These are phyloP conservation scores for Linum lewisii DNA, from an alignment of 345 rosid genomes.

Conservation along the genomic window DNA sequence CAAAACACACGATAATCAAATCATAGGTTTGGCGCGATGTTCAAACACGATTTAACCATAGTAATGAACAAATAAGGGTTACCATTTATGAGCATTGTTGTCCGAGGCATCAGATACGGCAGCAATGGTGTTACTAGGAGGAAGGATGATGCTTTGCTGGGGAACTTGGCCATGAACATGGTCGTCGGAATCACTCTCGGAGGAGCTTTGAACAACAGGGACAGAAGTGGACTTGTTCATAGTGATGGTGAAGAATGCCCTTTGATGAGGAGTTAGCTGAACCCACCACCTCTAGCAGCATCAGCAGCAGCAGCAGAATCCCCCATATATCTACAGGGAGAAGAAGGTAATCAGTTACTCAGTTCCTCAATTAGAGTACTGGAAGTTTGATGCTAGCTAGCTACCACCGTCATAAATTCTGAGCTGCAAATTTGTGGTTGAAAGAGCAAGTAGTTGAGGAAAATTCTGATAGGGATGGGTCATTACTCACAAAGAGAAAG, in stretches of 20 bases:
- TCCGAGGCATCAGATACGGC: slow-evolving; percentile 34
- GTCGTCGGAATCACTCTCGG: slow-evolving; percentile 24
- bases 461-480: too few relatives aligned
- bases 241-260: neutral
- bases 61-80: slow-evolving; percentile 1
- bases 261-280: neutral
- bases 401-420: too few relatives aligned
- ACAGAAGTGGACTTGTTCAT: neutral
- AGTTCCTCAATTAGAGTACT: too few relatives aligned
- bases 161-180: slow-evolving; percentile 16
- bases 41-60: neutral
- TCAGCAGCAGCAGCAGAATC: neutral
- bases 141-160: slow-evolving; percentile 39
- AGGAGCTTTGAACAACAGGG: neutral
- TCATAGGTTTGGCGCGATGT: too few relatives aligned
- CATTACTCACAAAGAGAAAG: too few relatives aligned
- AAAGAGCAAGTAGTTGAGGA: too few relatives aligned
- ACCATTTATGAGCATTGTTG: slow-evolving; percentile 58
- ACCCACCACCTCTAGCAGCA: neutral
- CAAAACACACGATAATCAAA: too few relatives aligned
- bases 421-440: too few relatives aligned
- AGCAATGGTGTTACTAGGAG: slow-evolving; percentile 28
- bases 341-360: too few relatives aligned
- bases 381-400: too few relatives aligned
- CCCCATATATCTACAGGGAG: neutral